phyloP scores from a whole-genome alignment of 176 grass and related monocot species.

The Musa itinerans region DNA sequence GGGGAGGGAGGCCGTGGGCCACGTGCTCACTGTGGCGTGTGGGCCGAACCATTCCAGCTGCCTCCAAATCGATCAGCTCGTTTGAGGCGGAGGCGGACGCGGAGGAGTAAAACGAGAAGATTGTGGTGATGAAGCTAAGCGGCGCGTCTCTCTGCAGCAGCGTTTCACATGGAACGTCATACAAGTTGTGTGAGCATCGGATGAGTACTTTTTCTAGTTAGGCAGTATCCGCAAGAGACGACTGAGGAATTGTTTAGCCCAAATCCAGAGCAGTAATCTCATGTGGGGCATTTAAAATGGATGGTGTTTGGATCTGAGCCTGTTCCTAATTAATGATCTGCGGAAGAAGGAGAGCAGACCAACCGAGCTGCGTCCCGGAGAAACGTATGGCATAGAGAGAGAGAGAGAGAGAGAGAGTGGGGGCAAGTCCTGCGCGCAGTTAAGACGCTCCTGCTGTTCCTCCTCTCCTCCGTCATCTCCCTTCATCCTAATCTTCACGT shows the following conservation, averaged over 20 bases:
- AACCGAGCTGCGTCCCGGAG: neutral
- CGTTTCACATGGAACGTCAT: too few species aligned
- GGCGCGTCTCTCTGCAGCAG: too few species aligned
- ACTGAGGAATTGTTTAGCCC: too few species aligned
- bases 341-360: neutral
- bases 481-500: neutral
- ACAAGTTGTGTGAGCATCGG: too few species aligned
- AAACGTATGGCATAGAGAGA: neutral
- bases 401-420: neutral
- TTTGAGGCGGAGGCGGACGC: too few species aligned
- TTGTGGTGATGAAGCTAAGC: too few species aligned
- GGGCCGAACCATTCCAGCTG: neutral
- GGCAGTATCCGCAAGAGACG: too few species aligned
- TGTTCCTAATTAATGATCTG: neutral
- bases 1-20: neutral
- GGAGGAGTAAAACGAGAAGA: too few species aligned
- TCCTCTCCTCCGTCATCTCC: neutral
- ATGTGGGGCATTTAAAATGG: neutral
- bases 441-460: neutral
- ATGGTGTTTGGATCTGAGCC: constrained; percentile 10
- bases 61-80: neutral
- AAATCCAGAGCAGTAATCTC: neutral
- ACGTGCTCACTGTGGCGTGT: neutral
- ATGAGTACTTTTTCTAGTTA: too few species aligned
- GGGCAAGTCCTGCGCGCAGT: neutral